Evolutionary conservation across 2,329 filamentous ascomycete genomes (phyloP).

Genomic region (Teratosphaeria viscida): DNA sequence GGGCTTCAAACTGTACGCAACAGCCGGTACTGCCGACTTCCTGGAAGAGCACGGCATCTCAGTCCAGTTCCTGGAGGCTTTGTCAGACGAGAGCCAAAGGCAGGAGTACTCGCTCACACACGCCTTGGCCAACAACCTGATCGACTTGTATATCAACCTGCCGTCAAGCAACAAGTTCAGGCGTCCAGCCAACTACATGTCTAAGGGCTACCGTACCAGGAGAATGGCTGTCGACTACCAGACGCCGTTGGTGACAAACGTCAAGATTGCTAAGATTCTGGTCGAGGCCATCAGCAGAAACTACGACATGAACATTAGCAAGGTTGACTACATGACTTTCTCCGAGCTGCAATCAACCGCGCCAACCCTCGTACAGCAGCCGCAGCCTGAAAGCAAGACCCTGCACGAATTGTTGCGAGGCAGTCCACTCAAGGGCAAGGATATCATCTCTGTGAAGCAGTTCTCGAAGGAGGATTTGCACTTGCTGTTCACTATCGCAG

Average conservation of each 20-base stretch:
- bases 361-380: conserved; percentile 11
- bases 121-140: conserved; percentile 93
- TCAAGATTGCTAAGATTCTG: conserved; percentile 97
- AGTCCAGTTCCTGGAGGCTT: conserved; percentile 86
- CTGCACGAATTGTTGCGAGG: conserved; percentile 64
- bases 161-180: conserved; percentile 98
- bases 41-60: conserved; percentile 83
- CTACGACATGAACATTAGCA: conserved; percentile 72
- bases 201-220: conserved; percentile 89
- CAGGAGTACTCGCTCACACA: conserved; percentile 95
- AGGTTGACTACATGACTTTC: conserved; percentile 86
- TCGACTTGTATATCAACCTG: conserved; percentile 97
- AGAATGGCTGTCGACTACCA: conserved; percentile 98
- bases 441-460: conserved; percentile 85
- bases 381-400: conserved; percentile 41
- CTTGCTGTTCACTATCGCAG: conserved; percentile 86
- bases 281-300: conserved; percentile 88
- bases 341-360: conserved; percentile 26
- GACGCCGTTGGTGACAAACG: conserved; percentile 92
- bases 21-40: conserved; percentile 92
- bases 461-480: conserved; percentile 83
- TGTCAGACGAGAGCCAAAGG: conserved; percentile 71
- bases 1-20: conserved; percentile 93
- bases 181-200: conserved; percentile 95
- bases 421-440: conserved; percentile 79